These are phyloP conservation scores for Symbiotaphrina buchneri DNA, from an alignment of 495 filamentous ascomycete genomes.

Conservation along the genomic window DNA sequence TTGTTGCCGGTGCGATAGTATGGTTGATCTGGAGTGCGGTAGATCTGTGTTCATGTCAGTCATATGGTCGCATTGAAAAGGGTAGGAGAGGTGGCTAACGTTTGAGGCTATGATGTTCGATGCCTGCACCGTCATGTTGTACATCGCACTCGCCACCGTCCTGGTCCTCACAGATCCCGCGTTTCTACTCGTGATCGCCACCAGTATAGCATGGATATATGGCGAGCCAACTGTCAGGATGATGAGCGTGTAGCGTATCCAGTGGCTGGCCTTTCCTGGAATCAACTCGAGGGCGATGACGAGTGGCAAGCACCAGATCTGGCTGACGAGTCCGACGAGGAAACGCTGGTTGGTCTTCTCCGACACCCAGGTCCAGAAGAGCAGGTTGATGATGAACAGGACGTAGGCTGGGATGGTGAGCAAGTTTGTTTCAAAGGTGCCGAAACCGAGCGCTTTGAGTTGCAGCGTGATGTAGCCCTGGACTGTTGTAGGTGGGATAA, in stretches of 20 bases:
- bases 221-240: slow-evolving; percentile 7
- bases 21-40: slow-evolving; percentile 10
- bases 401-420: slow-evolving; percentile 26
- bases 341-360: slow-evolving; percentile 28
- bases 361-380: slow-evolving; percentile 27
- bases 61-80: background rate
- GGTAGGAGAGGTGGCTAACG: too few species aligned
- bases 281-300: slow-evolving; percentile 25
- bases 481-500: slow-evolving; percentile 24
- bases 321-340: slow-evolving; percentile 22
- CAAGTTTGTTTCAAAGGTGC: slow-evolving; percentile 27
- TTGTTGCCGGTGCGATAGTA: slow-evolving; percentile 10
- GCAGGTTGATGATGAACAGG: slow-evolving; percentile 20
- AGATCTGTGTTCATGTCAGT: slow-evolving; percentile 5
- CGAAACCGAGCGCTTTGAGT: slow-evolving; percentile 26
- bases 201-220: slow-evolving; percentile 8
- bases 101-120: slow-evolving; percentile 8
- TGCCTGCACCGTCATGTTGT: slow-evolving; percentile 25
- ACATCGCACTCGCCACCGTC: slow-evolving; percentile 31
- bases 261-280: slow-evolving; percentile 15
- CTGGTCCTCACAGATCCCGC: slow-evolving; percentile 30
- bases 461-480: slow-evolving; percentile 24
- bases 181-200: slow-evolving; percentile 20
- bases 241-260: slow-evolving; percentile 28
- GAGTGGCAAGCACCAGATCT: slow-evolving; percentile 32